Conservation (phyloP, 257 asterid species). For the Nicotiana paniculata region DNA sequence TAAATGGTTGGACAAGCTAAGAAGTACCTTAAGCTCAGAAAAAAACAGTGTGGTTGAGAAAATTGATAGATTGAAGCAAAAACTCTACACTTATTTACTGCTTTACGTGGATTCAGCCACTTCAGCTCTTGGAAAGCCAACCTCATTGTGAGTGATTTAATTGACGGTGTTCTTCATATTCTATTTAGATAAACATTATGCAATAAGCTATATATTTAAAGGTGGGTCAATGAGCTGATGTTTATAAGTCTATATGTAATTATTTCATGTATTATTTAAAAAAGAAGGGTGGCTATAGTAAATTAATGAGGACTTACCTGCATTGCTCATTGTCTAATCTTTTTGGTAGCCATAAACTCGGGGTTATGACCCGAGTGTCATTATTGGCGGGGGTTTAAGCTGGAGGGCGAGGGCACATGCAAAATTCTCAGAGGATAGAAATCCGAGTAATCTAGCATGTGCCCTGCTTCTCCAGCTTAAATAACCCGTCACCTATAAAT, state of each 20-base stretch:
- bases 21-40: slow-evolving; percentile 33
- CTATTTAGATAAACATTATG: neutral
- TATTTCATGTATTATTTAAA: neutral
- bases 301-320: neutral
- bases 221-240: neutral
- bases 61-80: slow-evolving; percentile 63
- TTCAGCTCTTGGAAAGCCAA: slow-evolving; percentile 48
- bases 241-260: neutral
- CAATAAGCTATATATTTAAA: neutral
- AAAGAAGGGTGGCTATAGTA: neutral
- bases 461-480: slow-evolving; percentile 34
- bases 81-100: slow-evolving; percentile 69
- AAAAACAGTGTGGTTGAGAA: slow-evolving; percentile 25
- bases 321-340: neutral
- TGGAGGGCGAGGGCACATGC: slow-evolving; percentile 27
- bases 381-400: slow-evolving; percentile 11
- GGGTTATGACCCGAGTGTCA: neutral
- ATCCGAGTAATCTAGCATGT: slow-evolving; percentile 18
- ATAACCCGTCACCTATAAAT: neutral
- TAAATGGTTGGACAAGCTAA: slow-evolving; percentile 64
- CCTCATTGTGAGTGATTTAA: slow-evolving; percentile 8
- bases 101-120: slow-evolving; percentile 76
- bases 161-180: neutral
- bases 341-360: no score
- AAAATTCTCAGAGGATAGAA: neutral